Evolutionary conservation across 2,329 filamentous ascomycete species (phyloP).

Genomic region (Rhinocladiella mackenziei): DNA sequence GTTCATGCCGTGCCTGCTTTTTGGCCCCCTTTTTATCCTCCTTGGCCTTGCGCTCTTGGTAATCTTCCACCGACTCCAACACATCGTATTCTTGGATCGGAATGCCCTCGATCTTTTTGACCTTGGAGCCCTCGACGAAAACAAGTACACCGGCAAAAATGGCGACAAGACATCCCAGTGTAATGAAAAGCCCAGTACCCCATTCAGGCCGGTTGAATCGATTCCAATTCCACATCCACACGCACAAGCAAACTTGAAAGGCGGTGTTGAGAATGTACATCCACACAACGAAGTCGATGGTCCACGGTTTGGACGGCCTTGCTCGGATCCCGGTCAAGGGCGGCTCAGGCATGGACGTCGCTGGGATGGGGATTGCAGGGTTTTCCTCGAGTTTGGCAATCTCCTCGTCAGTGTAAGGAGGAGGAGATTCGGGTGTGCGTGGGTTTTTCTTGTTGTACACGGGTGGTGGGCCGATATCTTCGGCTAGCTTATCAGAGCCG

Average conservation of each 20-base stretch:
- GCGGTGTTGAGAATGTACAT: constrained; percentile 75
- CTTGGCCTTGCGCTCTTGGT: constrained; percentile 24
- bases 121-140: constrained; percentile 66
- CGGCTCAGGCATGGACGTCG: constrained; percentile 58
- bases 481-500: constrained; percentile 59
- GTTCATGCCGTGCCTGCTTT: constrained; percentile 17
- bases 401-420: constrained; percentile 42
- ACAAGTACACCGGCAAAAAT: constrained; percentile 65
- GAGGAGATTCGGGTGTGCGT: constrained; percentile 17
- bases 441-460: constrained; percentile 24
- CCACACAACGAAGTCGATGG: constrained; percentile 75
- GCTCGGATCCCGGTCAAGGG: constrained; percentile 71
- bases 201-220: constrained; percentile 70
- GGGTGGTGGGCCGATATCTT: constrained; percentile 28
- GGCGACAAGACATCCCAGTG: constrained; percentile 65
- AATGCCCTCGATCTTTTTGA: constrained; percentile 69
- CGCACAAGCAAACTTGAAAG: constrained; percentile 67
- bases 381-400: constrained; percentile 50
- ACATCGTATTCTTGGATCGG: constrained; percentile 55
- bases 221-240: constrained; percentile 80
- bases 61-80: constrained; percentile 31
- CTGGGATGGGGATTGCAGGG: constrained; percentile 59
- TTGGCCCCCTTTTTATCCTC: constrained; percentile 26
- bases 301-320: constrained; percentile 65
- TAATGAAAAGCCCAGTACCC: constrained; percentile 76